Evolutionary conservation across 441 rosid genomes (phyloP), one percentile per base, ranked within the genome.

Genomic region (Capsella rubella): DNA sequence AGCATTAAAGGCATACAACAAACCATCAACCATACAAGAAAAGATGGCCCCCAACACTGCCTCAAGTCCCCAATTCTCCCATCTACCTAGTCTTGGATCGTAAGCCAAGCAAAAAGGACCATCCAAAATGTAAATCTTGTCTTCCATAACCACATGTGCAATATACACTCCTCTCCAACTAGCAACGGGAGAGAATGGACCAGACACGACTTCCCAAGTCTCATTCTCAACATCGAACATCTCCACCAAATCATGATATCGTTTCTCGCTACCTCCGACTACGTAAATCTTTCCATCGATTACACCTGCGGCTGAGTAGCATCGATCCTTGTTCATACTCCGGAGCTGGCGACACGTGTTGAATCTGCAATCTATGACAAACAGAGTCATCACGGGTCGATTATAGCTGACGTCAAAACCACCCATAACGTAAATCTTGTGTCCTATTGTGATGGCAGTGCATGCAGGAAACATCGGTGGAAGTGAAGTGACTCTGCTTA

Each of bases 231-330:
- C 14, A 12, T 66, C 27, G 27, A 51, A 66, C 10, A n/a, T 21
- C 27, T 66, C 49, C 4, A 51, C n/a, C 49, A 37, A 66, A 14
- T 51, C 15, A 4, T 8, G 0, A 3, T 3, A 9, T 18, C 1
- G 49, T 4, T 0, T 8, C n/a, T 3, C 0, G 14, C 71, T 10
- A 8, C 71, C 71, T 25, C 49, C 71, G 27, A 50, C 27, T 1
- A 63, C 68, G 4, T 65, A 65, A 77, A 68, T 78, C 67, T 79
- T 50, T 34, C 69, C 51, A 32, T 60, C 18, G 1, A 51, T 6
- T 0, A 60, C 43, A 12, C 68, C 61, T 2, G 75, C 51, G 8
- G 58, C 71, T 35, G 71, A 37, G 1, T 2, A 5, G 35, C 0
- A 2, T 2, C 75, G 59, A 28, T 1, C 16, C 8, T 29, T 45